A percentile compares a stretch with the other conserved stretches of the same genome.
These are phyloP conservation scores for Mortierella sp. DNA, from an alignment of 371 early-diverging fungal species.

Conservation along the genomic window DNA sequence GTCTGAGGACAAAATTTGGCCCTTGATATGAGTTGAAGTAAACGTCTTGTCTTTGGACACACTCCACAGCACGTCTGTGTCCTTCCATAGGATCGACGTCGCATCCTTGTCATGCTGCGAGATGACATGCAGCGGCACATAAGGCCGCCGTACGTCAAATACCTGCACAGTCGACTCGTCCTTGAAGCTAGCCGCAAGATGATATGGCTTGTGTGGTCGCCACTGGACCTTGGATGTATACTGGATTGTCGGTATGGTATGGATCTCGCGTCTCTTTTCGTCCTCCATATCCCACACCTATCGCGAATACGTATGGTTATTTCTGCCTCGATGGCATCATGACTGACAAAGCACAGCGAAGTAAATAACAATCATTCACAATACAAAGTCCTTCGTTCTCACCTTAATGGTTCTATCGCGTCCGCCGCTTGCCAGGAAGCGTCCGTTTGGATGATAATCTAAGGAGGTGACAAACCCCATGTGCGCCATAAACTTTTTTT, in stretches of 20 bases:
- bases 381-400: neutral
- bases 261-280: constrained; percentile 71
- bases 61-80: constrained; percentile 72
- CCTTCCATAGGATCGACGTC: constrained; percentile 81
- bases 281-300: constrained; percentile 87
- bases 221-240: constrained; percentile 81
- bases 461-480: constrained; percentile 82
- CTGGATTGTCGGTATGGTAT: constrained; percentile 78
- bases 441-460: constrained; percentile 87
- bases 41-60: constrained; percentile 83
- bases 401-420: constrained; percentile 87
- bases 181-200: constrained; percentile 81
- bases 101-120: constrained; percentile 80
- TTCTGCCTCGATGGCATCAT: too few relatives aligned
- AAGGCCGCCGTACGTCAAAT: constrained; percentile 83
- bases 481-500: constrained; percentile 82
- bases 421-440: constrained; percentile 84
- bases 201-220: constrained; percentile 77
- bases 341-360: too few relatives aligned
- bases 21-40: constrained; percentile 66
- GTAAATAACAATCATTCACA: too few relatives aligned
- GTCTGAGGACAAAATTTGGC: constrained; percentile 61
- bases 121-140: constrained; percentile 76
- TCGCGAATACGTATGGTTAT: neutral
- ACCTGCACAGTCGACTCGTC: constrained; percentile 78